These are phyloP conservation scores for Aspergillus brasiliensis DNA, from an alignment of 2,329 filamentous ascomycete genomes.

Conservation along the genomic window DNA sequence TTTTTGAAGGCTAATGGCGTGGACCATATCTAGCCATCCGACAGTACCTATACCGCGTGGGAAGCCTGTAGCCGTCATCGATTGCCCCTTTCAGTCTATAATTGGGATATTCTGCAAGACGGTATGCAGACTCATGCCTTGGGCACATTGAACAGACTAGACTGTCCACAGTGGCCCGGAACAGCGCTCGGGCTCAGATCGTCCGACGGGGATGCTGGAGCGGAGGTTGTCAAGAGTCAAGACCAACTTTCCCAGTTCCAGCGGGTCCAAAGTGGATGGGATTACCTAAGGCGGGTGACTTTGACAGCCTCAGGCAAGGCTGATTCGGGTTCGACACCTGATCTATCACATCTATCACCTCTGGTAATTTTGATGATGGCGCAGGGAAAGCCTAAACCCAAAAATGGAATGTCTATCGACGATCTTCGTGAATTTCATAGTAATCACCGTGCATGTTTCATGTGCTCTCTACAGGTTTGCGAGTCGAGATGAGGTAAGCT, in stretches of 20 bases:
- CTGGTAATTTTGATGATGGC: neutral
- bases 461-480: neutral
- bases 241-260: neutral
- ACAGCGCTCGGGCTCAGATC: neutral
- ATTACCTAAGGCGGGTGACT: neutral
- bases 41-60: neutral
- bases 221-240: neutral
- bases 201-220: neutral
- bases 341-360: neutral
- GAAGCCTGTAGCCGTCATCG: neutral
- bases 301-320: constrained; percentile 6
- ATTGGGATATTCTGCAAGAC: neutral
- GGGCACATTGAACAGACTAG: neutral
- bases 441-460: neutral
- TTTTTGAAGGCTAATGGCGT: neutral
- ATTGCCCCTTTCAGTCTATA: neutral
- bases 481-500: constrained; percentile 3
- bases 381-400: neutral
- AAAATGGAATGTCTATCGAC: neutral
- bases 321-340: neutral
- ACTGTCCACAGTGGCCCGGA: no score
- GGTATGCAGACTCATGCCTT: neutral
- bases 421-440: neutral
- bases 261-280: neutral
- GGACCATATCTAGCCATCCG: neutral